Percentiles rank a stretch among this genome's conserved stretches.
phyloP scores from a whole-genome alignment of 495 filamentous ascomycete genomes.

The Penicillium roqueforti region DNA sequence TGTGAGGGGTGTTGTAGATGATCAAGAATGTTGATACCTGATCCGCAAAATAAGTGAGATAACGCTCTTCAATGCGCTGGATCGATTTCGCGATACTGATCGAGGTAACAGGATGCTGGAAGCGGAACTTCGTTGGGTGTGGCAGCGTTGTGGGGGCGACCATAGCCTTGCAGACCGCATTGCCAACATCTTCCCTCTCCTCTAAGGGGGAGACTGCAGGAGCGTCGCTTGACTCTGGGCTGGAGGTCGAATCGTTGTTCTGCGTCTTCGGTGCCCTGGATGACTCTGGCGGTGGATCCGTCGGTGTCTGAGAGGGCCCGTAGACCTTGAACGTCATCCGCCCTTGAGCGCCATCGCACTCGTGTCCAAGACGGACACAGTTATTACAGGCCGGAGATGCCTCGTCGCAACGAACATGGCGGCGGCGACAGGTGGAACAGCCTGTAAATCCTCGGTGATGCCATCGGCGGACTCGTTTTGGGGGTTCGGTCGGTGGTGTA shows the following conservation, averaged over 20 bases:
- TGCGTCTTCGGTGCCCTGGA: constrained; percentile 18
- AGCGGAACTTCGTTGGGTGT: constrained; percentile 18
- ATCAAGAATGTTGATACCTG: constrained; percentile 36
- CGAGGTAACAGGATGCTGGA: constrained; percentile 26
- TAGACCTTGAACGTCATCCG: constrained; percentile 45
- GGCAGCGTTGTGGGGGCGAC: constrained; percentile 21
- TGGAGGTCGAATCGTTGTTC: constrained; percentile 14
- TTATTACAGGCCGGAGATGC: constrained; percentile 41
- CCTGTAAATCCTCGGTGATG: constrained; percentile 41
- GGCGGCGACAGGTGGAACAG: constrained; percentile 39
- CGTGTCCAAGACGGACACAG: constrained; percentile 34
- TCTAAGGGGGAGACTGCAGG: constrained; percentile 13
- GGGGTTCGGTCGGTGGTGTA: constrained; percentile 19
- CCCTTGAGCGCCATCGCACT: constrained; percentile 40
- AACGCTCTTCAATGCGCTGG: constrained; percentile 30
- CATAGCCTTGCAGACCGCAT: constrained; percentile 12
- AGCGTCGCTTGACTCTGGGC: constrained; percentile 12
- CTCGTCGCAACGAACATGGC: constrained; percentile 46
- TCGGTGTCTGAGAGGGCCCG: constrained; percentile 25
- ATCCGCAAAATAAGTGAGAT: constrained; percentile 38
- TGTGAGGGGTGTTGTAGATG: constrained; percentile 37
- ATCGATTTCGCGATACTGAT: constrained; percentile 23
- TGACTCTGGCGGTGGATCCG: constrained; percentile 4
- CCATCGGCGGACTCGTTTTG: constrained; percentile 42
- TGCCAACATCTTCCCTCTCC: constrained; percentile 14